Conservation (phyloP, 2,329 filamentous ascomycete genomes). For the Aspergillus sojae region DNA sequence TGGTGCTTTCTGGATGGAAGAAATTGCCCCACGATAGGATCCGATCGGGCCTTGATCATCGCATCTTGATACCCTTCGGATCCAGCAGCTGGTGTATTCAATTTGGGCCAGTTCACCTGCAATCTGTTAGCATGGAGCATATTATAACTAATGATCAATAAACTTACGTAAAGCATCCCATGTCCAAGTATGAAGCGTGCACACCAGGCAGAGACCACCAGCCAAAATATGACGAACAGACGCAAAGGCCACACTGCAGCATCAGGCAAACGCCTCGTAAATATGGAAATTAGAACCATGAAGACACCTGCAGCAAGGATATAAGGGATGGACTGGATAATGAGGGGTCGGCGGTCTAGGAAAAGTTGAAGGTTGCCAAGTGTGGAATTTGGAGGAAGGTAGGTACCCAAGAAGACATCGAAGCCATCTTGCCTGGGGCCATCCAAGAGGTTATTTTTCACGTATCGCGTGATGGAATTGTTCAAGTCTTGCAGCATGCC, state of each 20-base stretch:
- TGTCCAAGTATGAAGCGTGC: conserved; percentile 77
- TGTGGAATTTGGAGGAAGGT: conserved; percentile 72
- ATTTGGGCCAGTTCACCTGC: conserved; percentile 96
- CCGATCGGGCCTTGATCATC: conserved; percentile 77
- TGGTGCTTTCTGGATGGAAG: conserved; percentile 68
- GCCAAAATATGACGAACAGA: conserved; percentile 79
- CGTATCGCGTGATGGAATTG: conserved; percentile 86
- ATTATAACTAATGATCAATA: neutral
- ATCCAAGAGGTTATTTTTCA: conserved; percentile 91
- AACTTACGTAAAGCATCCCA: conserved; percentile 90
- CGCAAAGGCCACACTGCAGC: conserved; percentile 79
- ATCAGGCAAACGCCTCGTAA: conserved; percentile 72
- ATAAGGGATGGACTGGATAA: conserved; percentile 94
- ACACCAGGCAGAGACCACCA: conserved; percentile 69
- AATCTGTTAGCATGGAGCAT: conserved; percentile 11
- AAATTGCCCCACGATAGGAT: conserved; percentile 76
- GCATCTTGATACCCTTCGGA: conserved; percentile 88
- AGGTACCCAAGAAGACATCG: conserved; percentile 87
- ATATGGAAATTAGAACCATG: conserved; percentile 73
- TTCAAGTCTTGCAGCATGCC: conserved; percentile 84
- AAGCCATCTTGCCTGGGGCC: conserved; percentile 94
- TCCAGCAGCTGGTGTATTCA: conserved; percentile 85
- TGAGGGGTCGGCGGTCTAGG: conserved; percentile 77
- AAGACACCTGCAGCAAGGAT: conserved; percentile 83
- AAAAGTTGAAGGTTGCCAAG: conserved; percentile 76